Evolutionary conservation across 2,329 filamentous ascomycete species (phyloP).

Genomic region (Seiridium unicorne): DNA sequence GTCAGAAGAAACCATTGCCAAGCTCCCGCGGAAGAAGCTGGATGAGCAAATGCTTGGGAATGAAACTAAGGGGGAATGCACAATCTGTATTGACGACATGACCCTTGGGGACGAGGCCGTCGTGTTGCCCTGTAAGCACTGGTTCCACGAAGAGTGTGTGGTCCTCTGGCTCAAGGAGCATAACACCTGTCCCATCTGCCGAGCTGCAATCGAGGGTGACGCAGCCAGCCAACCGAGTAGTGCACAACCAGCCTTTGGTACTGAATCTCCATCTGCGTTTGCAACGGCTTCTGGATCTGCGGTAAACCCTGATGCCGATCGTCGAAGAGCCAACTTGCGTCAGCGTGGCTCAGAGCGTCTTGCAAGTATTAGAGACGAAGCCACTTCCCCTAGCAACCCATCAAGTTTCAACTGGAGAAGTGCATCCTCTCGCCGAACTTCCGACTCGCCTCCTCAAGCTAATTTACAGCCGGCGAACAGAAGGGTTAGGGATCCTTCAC

Average conservation of each 20-base stretch:
- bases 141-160: conserved; percentile 87
- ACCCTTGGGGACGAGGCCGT: conserved; percentile 71
- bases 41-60: conserved; percentile 66
- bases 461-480: conserved; percentile 13
- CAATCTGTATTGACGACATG: conserved; percentile 91
- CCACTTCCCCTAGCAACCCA: conserved; percentile 15
- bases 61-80: conserved; percentile 77
- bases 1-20: conserved; percentile 68
- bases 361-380: conserved; percentile 10
- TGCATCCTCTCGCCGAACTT: conserved; percentile 16
- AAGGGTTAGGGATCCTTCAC: conserved; percentile 25
- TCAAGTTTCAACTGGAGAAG: conserved; percentile 12
- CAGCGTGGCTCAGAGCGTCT: conserved; percentile 18
- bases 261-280: conserved; percentile 8
- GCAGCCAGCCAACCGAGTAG: conserved; percentile 21
- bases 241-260: conserved; percentile 10
- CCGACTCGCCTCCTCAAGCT: conserved; percentile 23
- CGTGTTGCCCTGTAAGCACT: conserved; percentile 83
- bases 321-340: conserved; percentile 19
- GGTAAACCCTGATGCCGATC: conserved; percentile 15
- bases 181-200: conserved; percentile 86
- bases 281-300: conserved; percentile 13
- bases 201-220: conserved; percentile 52
- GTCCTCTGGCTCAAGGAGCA: conserved; percentile 83
- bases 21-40: conserved; percentile 69